These are phyloP conservation scores for Rhizophora mangle DNA, from an alignment of 345 rosid genomes.

Conservation along the genomic window DNA sequence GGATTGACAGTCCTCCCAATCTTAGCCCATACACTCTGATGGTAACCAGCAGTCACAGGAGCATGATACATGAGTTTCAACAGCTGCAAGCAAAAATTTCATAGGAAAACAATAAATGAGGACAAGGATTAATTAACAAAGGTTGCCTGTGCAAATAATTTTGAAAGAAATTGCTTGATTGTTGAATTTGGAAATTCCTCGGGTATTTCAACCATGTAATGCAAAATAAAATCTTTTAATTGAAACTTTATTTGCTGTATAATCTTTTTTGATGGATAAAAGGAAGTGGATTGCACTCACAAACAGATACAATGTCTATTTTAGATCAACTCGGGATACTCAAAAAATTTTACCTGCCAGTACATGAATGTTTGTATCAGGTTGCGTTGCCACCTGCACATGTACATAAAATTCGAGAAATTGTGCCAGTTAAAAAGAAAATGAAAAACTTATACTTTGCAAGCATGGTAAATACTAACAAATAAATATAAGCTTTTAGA, in stretches of 20 bases:
- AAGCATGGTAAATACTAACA: neutral
- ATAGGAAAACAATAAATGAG: neutral
- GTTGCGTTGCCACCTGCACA: slow-evolving; percentile 93
- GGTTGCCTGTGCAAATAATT: too few species aligned
- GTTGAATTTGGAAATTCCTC: too few species aligned
- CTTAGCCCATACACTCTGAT: slow-evolving; percentile 74
- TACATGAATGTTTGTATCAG: slow-evolving; percentile 94
- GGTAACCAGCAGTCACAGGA: slow-evolving; percentile 79
- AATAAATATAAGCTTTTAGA: neutral
- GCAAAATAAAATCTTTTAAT: neutral
- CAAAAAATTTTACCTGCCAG: slow-evolving; percentile 69
- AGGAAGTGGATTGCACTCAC: too few species aligned
- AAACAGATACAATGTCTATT: neutral
- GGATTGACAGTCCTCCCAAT: slow-evolving; percentile 67
- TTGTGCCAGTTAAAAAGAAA: neutral
- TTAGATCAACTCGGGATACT: neutral
- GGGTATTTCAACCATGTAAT: neutral
- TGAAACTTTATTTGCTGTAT: too few species aligned
- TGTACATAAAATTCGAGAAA: neutral
- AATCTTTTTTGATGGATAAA: too few species aligned
- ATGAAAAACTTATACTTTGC: neutral
- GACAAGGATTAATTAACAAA: neutral
- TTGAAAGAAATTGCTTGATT: too few species aligned
- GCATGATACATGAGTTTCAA: slow-evolving; percentile 96
- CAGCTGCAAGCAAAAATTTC: slow-evolving; percentile 41